Conservation (phyloP, 306 rosid species). For the Cucumis cinereus region DNA sequence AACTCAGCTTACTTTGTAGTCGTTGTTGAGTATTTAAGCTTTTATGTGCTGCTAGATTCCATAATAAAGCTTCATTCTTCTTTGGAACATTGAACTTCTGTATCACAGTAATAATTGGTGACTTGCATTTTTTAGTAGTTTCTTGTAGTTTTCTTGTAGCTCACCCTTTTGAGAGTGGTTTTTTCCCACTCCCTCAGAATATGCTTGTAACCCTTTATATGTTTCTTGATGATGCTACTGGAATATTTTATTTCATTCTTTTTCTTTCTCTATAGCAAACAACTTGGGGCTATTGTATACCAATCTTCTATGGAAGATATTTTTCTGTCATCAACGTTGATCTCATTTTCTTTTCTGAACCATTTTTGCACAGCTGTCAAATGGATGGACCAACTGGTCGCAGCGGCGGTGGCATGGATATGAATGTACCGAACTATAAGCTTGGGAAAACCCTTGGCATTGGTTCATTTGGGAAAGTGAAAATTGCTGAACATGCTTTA, state of each 20-base stretch:
- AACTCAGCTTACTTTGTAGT: not conserved
- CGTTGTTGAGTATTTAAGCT: not conserved
- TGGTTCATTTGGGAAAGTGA: slow-evolving; percentile 92
- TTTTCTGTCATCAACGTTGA: not conserved
- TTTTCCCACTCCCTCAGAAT: not conserved
- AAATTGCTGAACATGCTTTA: slow-evolving; percentile 80
- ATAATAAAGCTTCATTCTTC: not conserved
- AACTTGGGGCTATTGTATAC: not conserved
- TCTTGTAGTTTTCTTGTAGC: not conserved
- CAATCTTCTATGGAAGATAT: not conserved
- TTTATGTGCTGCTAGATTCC: not conserved
- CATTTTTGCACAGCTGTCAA: not conserved
- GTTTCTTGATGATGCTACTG: not conserved
- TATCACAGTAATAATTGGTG: not conserved
- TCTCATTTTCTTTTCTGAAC: not conserved
- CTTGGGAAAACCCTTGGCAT: slow-evolving; percentile 93
- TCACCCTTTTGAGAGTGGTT: not conserved
- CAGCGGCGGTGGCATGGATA: slow-evolving; percentile 39
- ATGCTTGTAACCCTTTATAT: not conserved
- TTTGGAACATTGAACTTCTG: not conserved
- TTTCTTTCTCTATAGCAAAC: not conserved
- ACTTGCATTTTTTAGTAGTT: not conserved
- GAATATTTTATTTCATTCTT: not conserved
- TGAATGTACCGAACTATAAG: slow-evolving; percentile 63
- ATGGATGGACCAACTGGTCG: slow-evolving; percentile 69